These are phyloP conservation scores for Suillus ampliporus DNA, from an alignment of 768 basidiomycete species.

Conservation along the genomic window DNA sequence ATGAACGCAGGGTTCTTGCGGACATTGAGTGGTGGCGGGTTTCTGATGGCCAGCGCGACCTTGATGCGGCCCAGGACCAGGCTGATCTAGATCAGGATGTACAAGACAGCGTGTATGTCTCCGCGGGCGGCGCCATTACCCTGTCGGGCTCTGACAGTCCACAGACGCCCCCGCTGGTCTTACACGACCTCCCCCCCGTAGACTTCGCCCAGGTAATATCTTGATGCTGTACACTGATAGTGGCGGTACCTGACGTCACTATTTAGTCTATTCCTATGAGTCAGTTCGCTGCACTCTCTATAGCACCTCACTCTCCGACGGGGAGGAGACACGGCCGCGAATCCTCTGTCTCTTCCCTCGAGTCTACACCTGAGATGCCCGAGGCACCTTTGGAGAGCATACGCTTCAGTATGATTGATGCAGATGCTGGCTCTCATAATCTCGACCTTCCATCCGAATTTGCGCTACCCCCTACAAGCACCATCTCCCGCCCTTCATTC, in stretches of 20 bases:
- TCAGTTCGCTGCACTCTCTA: constrained; percentile 60
- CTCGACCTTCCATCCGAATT: constrained; percentile 31
- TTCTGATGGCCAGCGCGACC: constrained; percentile 66
- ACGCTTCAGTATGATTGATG: constrained; percentile 43
- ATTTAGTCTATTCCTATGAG: constrained; percentile 41
- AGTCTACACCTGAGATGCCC: constrained; percentile 60
- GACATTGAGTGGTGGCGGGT: constrained; percentile 92
- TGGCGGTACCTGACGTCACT: constrained; percentile 11
- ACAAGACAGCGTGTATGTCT: constrained; percentile 13
- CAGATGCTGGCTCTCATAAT: constrained; percentile 44
- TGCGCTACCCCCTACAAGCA: constrained; percentile 22
- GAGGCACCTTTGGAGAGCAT: constrained; percentile 45
- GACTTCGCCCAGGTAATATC: constrained; percentile 33
- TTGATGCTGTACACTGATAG: background rate
- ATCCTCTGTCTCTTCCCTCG: constrained; percentile 58
- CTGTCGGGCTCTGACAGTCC: constrained; percentile 48
- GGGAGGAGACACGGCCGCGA: constrained; percentile 47
- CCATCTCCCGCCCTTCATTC: constrained; percentile 26
- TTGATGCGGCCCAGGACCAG: constrained; percentile 39
- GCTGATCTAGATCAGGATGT: constrained; percentile 22
- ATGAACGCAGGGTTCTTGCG: constrained; percentile 72
- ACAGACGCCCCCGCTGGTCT: constrained; percentile 37
- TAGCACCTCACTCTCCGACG: constrained; percentile 58
- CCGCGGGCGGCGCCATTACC: constrained; percentile 34
- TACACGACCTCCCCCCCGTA: constrained; percentile 24